Percentiles rank a stretch among this genome's conserved stretches.
phyloP scores from a whole-genome alignment of 2,329 filamentous ascomycete species.

The Cytospora mali region DNA sequence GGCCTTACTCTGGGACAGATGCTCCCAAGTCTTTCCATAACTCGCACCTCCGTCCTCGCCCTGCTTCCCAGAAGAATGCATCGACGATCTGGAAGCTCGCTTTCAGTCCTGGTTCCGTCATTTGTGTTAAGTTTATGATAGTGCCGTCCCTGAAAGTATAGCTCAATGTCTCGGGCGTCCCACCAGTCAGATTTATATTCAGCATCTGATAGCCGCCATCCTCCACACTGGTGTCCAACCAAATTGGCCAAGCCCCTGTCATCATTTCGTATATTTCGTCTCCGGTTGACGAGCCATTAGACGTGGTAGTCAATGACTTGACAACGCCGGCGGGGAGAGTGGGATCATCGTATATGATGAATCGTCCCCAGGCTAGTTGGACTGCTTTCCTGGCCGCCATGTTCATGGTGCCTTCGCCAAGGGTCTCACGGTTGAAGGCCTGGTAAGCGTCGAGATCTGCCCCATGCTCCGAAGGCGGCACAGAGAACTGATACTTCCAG shows the following conservation, averaged over 20 bases:
- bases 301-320: not conserved
- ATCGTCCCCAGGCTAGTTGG: slow-evolving; percentile 41
- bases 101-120: slow-evolving; percentile 9
- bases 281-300: slow-evolving; percentile 19
- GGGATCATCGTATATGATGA: slow-evolving; percentile 43
- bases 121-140: slow-evolving; percentile 33
- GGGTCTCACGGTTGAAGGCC: slow-evolving; percentile 29
- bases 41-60: slow-evolving; percentile 44
- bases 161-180: slow-evolving; percentile 1
- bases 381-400: slow-evolving; percentile 32
- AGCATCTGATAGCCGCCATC: not conserved
- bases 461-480: slow-evolving; percentile 40
- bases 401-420: slow-evolving; percentile 26
- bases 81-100: slow-evolving; percentile 40
- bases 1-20: slow-evolving; percentile 13
- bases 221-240: slow-evolving; percentile 12
- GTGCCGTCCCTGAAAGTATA: slow-evolving; percentile 30
- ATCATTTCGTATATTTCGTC: slow-evolving; percentile 14
- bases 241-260: slow-evolving; percentile 23
- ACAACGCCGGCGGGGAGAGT: slow-evolving; percentile 32
- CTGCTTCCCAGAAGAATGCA: slow-evolving; percentile 47
- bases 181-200: slow-evolving; percentile 35
- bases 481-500: slow-evolving; percentile 50
- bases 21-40: slow-evolving; percentile 39
- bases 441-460: slow-evolving; percentile 39